Conservation (phyloP, 371 early-diverging fungal species). For the Mucor sp. region DNA sequence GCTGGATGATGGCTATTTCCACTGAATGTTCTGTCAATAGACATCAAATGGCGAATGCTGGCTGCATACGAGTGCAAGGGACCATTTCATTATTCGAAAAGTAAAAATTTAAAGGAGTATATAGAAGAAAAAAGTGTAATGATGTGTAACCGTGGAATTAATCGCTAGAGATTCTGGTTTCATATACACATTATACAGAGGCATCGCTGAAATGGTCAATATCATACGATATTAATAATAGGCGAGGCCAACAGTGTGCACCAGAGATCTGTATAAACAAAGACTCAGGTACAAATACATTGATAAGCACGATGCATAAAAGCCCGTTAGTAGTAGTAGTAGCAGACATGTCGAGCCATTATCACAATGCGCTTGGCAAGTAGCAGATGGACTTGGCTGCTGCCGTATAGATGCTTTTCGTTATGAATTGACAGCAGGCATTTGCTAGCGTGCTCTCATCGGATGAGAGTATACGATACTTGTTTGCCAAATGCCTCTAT, state of each 20-base stretch:
- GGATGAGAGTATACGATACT: not conserved
- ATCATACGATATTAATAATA: not conserved
- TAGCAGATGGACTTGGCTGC: not conserved
- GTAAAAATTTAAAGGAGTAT: not conserved
- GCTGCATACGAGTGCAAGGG: not conserved
- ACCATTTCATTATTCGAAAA: not conserved
- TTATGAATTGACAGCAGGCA: not conserved
- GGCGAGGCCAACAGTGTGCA: not conserved
- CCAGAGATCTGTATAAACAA: not conserved
- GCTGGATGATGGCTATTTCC: not conserved
- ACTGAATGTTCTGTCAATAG: not conserved
- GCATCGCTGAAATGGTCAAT: not conserved
- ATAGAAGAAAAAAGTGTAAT: conserved; percentile 3
- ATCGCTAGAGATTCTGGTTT: not conserved
- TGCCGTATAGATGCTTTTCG: not conserved
- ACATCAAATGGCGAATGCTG: not conserved
- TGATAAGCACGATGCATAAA: not conserved
- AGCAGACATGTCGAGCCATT: no score
- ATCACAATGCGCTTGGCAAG: not conserved
- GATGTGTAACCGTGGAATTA: conserved; percentile 13
- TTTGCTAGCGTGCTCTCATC: not conserved
- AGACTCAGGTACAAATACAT: not conserved
- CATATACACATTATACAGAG: not conserved
- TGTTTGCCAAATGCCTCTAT: no score
- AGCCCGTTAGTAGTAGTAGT: not conserved